Evolutionary conservation across 345 rosid species (phyloP), one percentile per base, ranked within the genome.

Genomic region (Arabis hirsuta): DNA sequence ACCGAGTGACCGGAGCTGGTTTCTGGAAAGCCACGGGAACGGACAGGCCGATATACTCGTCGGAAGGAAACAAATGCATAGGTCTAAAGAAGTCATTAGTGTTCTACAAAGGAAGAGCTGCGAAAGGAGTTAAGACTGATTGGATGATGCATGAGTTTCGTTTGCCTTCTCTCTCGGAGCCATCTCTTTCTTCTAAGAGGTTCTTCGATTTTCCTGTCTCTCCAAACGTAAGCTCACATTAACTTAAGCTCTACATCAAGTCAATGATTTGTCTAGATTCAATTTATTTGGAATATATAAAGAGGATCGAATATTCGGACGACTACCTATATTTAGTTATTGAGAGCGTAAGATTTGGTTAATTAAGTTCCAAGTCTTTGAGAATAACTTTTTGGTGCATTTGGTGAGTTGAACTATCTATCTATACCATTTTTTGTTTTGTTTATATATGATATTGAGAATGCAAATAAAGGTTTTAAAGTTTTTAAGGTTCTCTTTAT

Each of bases 101-200:
- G 60, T 92, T 89, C 76, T 90, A 92, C 82, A 87, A 76, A 81
- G 98, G 98, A 13, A 85, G 89, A 82, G 98, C 98, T 7, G 90
- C 96, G 6, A 92, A 84, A 80, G 98, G 98, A 50, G 81, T 81
- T 72, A 92, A 92, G 83, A 92, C 96, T 24, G 98, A 92, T 64
- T 92, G 98, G 98, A 92, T 92, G 98, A 92, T 92, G 98, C 96
- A 92, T 68, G 98, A 92, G 89, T 92, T 92, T 69, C 86, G 98
- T 31, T 78, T 92, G 52, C 96, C 98, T 71, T 83, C 90, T 65
- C 87, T 87, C 55, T 45, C 83, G 4, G 87, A 85, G 51, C 73
- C 81, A 16, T 61, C 83, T 8, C 70, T 62, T 6, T 69, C 82
- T 9, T 44, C 84, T 11, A 85, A 84, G 73, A 78, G 83, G 42